Base-by-base conservation (phyloP, 2,329 filamentous ascomycete genomes). In the Daldinia sp. region DNA sequence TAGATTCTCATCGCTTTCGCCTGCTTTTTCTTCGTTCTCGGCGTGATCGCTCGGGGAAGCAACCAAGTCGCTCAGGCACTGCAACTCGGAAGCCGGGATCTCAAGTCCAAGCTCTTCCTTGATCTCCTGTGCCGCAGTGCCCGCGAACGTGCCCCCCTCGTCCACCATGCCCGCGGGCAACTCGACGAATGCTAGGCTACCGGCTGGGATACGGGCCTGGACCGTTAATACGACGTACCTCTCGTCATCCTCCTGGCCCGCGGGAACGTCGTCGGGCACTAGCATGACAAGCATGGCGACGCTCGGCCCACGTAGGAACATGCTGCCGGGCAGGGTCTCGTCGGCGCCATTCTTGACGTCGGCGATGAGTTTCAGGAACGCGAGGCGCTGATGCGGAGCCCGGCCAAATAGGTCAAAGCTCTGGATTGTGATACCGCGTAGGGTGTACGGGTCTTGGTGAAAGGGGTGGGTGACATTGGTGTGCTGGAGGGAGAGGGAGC, bases 121-220 rank as follows among this genome's bases (percentile, higher is more conserved):
- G 8, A 89, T 86, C 77, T 89, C 87, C 68, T 79, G 81, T 2
- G 86, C 86, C 1, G 86, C 87, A 0, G 80, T 79, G 21, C 87
- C 86, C 10, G 80, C 79, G 70, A 89, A 88, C 25, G 77, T 81
- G 0, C 82, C 83, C 11, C 77, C 72, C 54, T 81, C 80, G 68
- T 87, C 83, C 2, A 87, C 80, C 85, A 87, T 83, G 5, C 85
- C 82, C 0, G 86, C 86, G 0, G 86, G 86, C 10, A 89, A 68
- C 72, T 88, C 83, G 2, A 83, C 77, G 65, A 87, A 82, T 34
- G 80, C 75, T 25, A 88, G 72, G n/a, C 83, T 83, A 1, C 83
- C 85, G 0, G 79, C 83, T 0, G 86, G 78, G 3, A 87, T 72
- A 45, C 87, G 83, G 19, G 86, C 83, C 74, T 88, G 86, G 25